These are phyloP conservation scores for Zancudomyces culisetae DNA, from an alignment of 371 early-diverging fungal species.

Conservation along the genomic window DNA sequence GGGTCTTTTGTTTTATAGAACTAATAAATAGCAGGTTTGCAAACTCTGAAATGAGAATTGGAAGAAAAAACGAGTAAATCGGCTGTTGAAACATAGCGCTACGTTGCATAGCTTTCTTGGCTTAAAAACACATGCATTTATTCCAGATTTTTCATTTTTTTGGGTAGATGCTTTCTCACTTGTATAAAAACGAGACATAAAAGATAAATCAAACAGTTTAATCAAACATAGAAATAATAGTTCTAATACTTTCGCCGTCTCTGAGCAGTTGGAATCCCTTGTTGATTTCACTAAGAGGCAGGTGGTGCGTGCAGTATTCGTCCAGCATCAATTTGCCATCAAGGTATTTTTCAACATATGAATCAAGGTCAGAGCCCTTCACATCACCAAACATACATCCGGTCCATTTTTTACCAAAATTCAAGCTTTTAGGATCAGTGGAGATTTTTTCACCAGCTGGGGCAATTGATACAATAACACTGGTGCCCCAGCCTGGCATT, in stretches of 20 bases:
- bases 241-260: slow-evolving; percentile 33
- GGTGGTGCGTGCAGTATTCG: slow-evolving; percentile 66
- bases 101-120: too few relatives aligned
- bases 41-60: too few relatives aligned
- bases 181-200: too few relatives aligned
- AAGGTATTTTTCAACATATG: slow-evolving; percentile 66
- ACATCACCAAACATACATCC: slow-evolving; percentile 92
- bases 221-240: slow-evolving; percentile 16
- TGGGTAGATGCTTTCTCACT: too few relatives aligned
- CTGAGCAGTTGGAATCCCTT: slow-evolving; percentile 85
- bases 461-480: slow-evolving; percentile 80
- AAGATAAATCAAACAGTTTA: too few relatives aligned
- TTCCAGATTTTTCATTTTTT: too few relatives aligned
- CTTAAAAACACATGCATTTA: too few relatives aligned
- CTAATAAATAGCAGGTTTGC: too few relatives aligned
- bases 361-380: slow-evolving; percentile 83
- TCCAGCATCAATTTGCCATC: slow-evolving; percentile 73
- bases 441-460: slow-evolving; percentile 78
- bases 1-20: too few relatives aligned
- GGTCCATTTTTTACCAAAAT: slow-evolving; percentile 85
- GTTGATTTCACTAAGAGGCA: slow-evolving; percentile 65
- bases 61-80: too few relatives aligned
- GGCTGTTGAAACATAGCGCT: too few relatives aligned
- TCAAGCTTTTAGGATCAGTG: slow-evolving; percentile 86
- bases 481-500: slow-evolving; percentile 86